Base-by-base conservation (phyloP, 2,329 filamentous ascomycete genomes). In the Whalleya microplaca region DNA sequence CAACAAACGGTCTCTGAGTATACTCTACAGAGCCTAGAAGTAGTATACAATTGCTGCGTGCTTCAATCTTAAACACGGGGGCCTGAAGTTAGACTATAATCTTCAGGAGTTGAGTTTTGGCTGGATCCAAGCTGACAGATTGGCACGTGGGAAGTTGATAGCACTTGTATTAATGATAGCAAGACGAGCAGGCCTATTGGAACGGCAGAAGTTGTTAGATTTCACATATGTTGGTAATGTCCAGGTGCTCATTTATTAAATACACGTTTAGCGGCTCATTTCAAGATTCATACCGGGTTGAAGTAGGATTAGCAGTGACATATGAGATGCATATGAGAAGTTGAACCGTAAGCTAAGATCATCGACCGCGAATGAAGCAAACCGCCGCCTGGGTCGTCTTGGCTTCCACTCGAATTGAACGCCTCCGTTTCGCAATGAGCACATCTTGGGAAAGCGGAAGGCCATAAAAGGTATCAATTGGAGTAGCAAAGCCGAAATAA, bases 371-470 rank as follows among this genome's bases (percentile, higher is more conserved):
- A 51, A 55, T 47, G 52, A 63, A 61, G 59, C 62, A 21, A 44
- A 60, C 55, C 41, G 53, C 55, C 56, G 58, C 54, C 19, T 53
- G 55, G 49, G 20, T 51, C 45, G 58, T 62, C 63, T 63, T 65
- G 63, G 61, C 61, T 37, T 54, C 52, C 29, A 46, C 55, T 45
- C 57, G 27, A 45, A 47, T 48, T 53, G 45, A 52, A 52, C 48
- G 45, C 49, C 52, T 64, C 56, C 61, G 61, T 56, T 51, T 50
- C 45, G 55, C 29, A 45, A 48, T 48, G 49, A 54, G 21, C 41
- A 61, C 55, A 64, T 65, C 63, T 65, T 66, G 63, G 66, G 62
- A 60, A 62, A 54, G 63, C 66, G 66, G 65, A 67, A 61, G 55
- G 42, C 60, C 58, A 51, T 45, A 58, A 56, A n/a, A 51, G 55